Evolutionary conservation across 495 filamentous ascomycete genomes (phyloP).

Genomic region (Antarctomyces pellizariae): DNA sequence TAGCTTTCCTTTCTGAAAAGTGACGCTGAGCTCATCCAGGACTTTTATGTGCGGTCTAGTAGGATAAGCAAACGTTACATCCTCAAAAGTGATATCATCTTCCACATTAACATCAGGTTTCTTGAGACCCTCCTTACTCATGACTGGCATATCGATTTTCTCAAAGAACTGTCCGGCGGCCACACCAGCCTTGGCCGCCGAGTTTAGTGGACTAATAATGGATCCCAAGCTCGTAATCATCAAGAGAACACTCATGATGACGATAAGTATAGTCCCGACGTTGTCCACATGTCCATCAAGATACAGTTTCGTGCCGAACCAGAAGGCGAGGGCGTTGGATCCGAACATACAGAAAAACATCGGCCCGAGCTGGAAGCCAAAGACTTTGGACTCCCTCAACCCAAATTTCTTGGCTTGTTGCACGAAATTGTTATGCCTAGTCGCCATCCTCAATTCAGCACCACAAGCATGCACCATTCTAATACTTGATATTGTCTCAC

Average conservation of each 20-base stretch:
- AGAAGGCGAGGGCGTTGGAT: slow-evolving; percentile 18
- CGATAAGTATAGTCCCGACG: slow-evolving; percentile 24
- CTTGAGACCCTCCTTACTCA: slow-evolving; percentile 21
- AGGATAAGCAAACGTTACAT: slow-evolving; percentile 45
- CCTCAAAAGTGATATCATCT: slow-evolving; percentile 32
- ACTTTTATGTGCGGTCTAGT: slow-evolving; percentile 40
- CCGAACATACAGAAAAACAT: slow-evolving; percentile 16
- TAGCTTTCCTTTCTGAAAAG: slow-evolving; percentile 51
- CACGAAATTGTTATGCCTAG: slow-evolving; percentile 29
- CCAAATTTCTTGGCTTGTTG: slow-evolving; percentile 32
- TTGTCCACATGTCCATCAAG: slow-evolving; percentile 17
- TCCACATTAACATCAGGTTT: slow-evolving; percentile 19
- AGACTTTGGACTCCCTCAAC: slow-evolving; percentile 9
- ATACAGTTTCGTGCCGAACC: slow-evolving; percentile 24
- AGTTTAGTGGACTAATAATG: slow-evolving; percentile 25
- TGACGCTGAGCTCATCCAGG: slow-evolving; percentile 27
- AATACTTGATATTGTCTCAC: slow-evolving; percentile 30
- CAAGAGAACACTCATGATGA: slow-evolving; percentile 24
- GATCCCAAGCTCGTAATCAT: slow-evolving; percentile 22
- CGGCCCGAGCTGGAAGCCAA: slow-evolving; percentile 13
- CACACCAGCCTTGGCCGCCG: slow-evolving; percentile 25
- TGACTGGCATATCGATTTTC: slow-evolving; percentile 28
- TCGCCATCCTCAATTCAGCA: slow-evolving; percentile 29
- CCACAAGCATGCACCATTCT: slow-evolving; percentile 40
- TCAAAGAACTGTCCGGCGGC: slow-evolving; percentile 31